phyloP scores from a whole-genome alignment of 225 moss, liverwort and hornwort species.

The Thuidium tamariscinum region DNA sequence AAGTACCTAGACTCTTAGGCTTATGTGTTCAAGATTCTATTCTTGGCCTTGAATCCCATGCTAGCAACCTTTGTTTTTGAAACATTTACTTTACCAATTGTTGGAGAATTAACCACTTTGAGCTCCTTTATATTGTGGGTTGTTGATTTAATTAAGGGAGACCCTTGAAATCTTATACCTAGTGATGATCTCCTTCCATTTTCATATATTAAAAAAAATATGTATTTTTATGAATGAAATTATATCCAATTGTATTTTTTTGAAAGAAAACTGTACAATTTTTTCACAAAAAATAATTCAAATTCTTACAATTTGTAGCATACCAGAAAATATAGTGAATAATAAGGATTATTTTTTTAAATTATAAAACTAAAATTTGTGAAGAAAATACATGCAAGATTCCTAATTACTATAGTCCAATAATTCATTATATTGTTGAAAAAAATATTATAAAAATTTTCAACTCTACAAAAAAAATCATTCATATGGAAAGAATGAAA shows the following conservation, averaged over 20 bases:
- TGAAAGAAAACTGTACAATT: background rate
- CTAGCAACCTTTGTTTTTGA: rapidly evolving
- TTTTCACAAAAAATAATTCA: no score
- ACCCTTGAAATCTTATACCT: no score
- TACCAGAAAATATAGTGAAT: no score
- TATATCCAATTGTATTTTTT: no score
- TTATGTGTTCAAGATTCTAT: background rate
- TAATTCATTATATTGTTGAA: background rate
- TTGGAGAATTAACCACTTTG: background rate
- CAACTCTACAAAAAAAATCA: no score
- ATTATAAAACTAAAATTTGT: background rate
- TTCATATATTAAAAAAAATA: background rate
- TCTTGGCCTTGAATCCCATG: no score
- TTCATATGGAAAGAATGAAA: no score
- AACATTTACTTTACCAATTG: background rate
- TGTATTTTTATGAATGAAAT: no score
- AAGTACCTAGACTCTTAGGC: rapidly evolving
- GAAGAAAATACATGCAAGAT: no score
- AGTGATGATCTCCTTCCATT: background rate
- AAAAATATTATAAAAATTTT: no score
- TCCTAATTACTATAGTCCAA: no score
- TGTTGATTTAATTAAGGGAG: rapidly evolving
- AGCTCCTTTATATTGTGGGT: rapidly evolving
- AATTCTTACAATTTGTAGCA: background rate
- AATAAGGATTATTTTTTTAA: background rate